Conservation (phyloP, 331 rosid genomes). For the Saraca asoca region DNA sequence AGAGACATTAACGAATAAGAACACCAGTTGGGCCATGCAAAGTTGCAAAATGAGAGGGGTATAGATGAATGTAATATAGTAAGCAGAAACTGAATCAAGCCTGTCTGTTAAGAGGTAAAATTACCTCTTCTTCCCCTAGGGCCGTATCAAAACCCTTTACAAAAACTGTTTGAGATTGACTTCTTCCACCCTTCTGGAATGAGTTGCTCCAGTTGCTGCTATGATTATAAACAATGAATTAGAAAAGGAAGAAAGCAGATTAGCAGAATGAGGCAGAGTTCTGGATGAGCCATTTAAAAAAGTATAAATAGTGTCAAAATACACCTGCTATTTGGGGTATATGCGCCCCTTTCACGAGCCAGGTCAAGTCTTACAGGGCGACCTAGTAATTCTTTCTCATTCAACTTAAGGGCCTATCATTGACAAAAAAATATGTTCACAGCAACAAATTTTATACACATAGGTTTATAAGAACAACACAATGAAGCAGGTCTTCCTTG, state of each 20-base stretch:
- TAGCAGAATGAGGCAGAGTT: not conserved
- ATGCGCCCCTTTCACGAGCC: conserved; percentile 75
- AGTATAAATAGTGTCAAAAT: not conserved
- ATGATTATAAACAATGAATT: not conserved
- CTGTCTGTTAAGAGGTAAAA: not conserved
- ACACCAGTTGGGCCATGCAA: not conserved
- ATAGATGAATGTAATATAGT: not conserved
- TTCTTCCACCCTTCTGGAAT: conserved; percentile 38
- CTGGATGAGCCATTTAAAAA: not conserved
- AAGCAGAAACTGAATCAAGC: not conserved
- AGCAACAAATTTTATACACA: not conserved
- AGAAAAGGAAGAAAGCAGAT: not conserved
- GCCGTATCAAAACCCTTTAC: conserved; percentile 49
- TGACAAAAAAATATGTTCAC: not conserved
- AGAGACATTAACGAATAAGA: not conserved
- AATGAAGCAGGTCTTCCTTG: not conserved
- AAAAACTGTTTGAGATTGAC: conserved; percentile 39
- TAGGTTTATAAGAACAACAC: not conserved
- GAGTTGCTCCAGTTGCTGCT: conserved; percentile 52
- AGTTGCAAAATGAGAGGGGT: not conserved
- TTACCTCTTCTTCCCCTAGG: conserved; percentile 67
- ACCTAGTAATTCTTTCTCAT: conserved; percentile 46
- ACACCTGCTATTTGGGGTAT: conserved; percentile 64
- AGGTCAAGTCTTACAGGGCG: conserved; percentile 69
- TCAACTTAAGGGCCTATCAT: conserved; percentile 62